These are phyloP conservation scores for Microdochium paspali DNA, from an alignment of 2,329 filamentous ascomycete genomes.

Conservation along the genomic window DNA sequence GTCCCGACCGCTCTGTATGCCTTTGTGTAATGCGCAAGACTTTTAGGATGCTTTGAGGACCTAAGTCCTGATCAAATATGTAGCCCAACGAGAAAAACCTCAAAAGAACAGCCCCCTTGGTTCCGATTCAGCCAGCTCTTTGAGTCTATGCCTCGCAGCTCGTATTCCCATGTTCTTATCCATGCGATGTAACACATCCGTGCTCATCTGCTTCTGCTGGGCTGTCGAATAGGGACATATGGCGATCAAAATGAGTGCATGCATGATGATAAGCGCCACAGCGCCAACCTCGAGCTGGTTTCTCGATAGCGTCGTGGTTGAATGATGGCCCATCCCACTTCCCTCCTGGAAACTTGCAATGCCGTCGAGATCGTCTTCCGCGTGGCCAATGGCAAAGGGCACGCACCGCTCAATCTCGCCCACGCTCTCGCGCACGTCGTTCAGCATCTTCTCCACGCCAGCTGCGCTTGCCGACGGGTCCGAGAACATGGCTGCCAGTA, in stretches of 20 bases:
- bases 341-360: conserved; percentile 16
- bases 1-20: too few species aligned
- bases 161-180: conserved; percentile 19
- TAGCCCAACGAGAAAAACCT: too few species aligned
- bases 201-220: conserved; percentile 11
- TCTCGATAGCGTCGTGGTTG: neutral
- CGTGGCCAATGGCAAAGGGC: conserved; percentile 20
- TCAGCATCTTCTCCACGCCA: conserved; percentile 1
- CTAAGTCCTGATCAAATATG: too few species aligned
- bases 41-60: too few species aligned
- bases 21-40: too few species aligned
- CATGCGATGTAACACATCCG: conserved; percentile 13
- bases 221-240: conserved; percentile 16
- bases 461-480: conserved; percentile 1
- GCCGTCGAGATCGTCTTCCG: conserved; percentile 10
- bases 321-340: neutral
- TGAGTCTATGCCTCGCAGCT: conserved; percentile 3
- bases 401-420: conserved; percentile 20
- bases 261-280: conserved; percentile 18
- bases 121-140: conserved; percentile 8
- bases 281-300: conserved; percentile 6
- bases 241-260: conserved; percentile 20
- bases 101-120: conserved; percentile 8
- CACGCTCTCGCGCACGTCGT: conserved; percentile 14
- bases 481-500: neutral